Evolutionary conservation across 208 protist genomes (phyloP).

Genomic region (Crithidia thermophila): DNA sequence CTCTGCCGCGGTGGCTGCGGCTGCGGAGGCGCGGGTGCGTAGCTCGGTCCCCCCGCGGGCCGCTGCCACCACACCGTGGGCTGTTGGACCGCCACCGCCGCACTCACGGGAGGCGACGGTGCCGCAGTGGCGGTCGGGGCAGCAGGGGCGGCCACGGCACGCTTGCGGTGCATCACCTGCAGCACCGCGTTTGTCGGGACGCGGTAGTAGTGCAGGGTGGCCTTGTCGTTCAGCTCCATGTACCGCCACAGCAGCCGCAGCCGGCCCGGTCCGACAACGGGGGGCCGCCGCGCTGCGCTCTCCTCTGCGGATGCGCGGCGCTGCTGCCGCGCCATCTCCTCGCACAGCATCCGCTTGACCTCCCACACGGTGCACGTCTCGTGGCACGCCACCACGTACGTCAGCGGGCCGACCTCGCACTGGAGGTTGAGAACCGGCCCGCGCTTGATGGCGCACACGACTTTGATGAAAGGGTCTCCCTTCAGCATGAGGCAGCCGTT

Average conservation of each 20-base stretch:
- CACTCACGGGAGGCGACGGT: background rate
- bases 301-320: slow-evolving; percentile 4
- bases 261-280: slow-evolving; percentile 46
- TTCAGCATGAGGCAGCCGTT: slow-evolving; percentile 88
- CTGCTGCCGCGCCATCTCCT: slow-evolving; percentile 43
- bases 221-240: slow-evolving; percentile 86
- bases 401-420: slow-evolving; percentile 38
- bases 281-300: slow-evolving; percentile 6
- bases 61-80: slow-evolving; percentile 27
- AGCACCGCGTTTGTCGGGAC: slow-evolving; percentile 78
- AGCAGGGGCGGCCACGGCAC: slow-evolving; percentile 7
- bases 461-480: slow-evolving; percentile 84
- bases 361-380: slow-evolving; percentile 72
- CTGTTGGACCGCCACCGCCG: background rate
- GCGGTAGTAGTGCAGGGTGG: slow-evolving; percentile 84
- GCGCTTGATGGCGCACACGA: slow-evolving; percentile 68
- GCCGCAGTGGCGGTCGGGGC: background rate
- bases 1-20: background rate
- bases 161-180: slow-evolving; percentile 37
- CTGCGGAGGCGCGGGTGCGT: background rate
- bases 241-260: slow-evolving; percentile 86
- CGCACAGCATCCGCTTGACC: slow-evolving; percentile 69
- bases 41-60: background rate
- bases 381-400: slow-evolving; percentile 55
- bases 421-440: slow-evolving; percentile 73